phyloP scores from a whole-genome alignment of 129 eudicot species.

The Helianthus annuus region DNA sequence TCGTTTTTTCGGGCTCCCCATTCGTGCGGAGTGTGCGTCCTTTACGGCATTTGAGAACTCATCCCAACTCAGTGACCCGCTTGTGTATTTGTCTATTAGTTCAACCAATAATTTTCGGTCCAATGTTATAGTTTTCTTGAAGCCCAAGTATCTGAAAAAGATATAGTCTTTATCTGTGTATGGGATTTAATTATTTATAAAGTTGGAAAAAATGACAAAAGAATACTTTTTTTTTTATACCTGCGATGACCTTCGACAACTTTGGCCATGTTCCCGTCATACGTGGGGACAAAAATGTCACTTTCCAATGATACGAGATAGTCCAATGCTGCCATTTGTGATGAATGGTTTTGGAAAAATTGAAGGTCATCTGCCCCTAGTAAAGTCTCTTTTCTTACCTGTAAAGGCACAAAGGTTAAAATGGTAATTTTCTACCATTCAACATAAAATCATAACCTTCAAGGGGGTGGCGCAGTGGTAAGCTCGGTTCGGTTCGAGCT shows the following conservation, averaged over 20 bases:
- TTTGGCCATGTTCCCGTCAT: constrained; percentile 97
- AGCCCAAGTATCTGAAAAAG: constrained; percentile 67
- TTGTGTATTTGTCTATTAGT: constrained; percentile 67
- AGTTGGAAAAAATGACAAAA: neutral
- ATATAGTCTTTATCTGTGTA: constrained; percentile 3
- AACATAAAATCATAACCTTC: neutral
- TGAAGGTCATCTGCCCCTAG: constrained; percentile 69
- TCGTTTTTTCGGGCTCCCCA: constrained; percentile 72
- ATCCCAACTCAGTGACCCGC: constrained; percentile 69
- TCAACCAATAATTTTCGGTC: constrained; percentile 70
- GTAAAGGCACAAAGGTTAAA: constrained; percentile 15
- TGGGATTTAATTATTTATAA: neutral
- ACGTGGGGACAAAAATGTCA: constrained; percentile 87
- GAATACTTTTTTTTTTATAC: constrained; percentile 32
- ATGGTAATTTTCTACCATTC: neutral
- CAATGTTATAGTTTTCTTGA: constrained; percentile 75
- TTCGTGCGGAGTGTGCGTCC: constrained; percentile 56
- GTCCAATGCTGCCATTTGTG: constrained; percentile 97
- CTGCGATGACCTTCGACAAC: constrained; percentile 98
- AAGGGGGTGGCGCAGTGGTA: no score
- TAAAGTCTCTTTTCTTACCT: constrained; percentile 93
- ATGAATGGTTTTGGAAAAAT: constrained; percentile 81
- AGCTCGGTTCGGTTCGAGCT: no score
- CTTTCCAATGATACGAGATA: constrained; percentile 94
- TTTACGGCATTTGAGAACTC: constrained; percentile 78